Evolutionary conservation across 176 grass and related monocot genomes (phyloP).

Genomic region (Saccharum officinarum): DNA sequence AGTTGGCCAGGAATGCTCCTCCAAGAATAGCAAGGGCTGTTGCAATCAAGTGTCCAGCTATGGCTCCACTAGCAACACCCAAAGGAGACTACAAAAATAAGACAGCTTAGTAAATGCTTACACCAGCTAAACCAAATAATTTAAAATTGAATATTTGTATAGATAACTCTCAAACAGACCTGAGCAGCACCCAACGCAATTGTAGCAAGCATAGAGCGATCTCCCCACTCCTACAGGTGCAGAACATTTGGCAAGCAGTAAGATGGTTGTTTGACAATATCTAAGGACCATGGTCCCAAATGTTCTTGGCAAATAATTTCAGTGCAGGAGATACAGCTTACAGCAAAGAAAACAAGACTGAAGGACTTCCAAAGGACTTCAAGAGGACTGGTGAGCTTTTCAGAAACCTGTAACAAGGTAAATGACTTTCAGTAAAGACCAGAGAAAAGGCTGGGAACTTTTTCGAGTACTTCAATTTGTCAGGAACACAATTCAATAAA

Average conservation of each 20-base stretch:
- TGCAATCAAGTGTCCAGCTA: conserved; percentile 83
- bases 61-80: conserved; percentile 89
- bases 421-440: conserved; percentile 9
- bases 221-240: conserved; percentile 80
- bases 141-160: conserved; percentile 8
- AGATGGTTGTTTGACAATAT: conserved; percentile 17
- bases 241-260: conserved; percentile 20
- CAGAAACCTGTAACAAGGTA: conserved; percentile 54
- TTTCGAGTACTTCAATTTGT: conserved; percentile 1
- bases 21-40: conserved; percentile 81
- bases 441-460: not conserved
- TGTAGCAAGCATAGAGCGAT: conserved; percentile 97
- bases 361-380: conserved; percentile 93
- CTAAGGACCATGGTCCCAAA: not conserved
- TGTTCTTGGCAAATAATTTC: not conserved
- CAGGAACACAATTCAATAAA: not conserved
- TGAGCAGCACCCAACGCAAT: conserved; percentile 96
- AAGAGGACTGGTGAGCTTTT: conserved; percentile 72
- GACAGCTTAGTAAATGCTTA: not conserved
- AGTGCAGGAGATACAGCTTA: conserved; percentile 40
- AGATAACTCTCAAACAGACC: conserved; percentile 39
- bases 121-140: conserved; percentile 16
- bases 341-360: conserved; percentile 88
- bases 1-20: conserved; percentile 87
- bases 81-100: conserved; percentile 66